Evolutionary conservation across 495 filamentous ascomycete genomes (phyloP).

Genomic region (Pseudomonodictys pantanalensis): DNA sequence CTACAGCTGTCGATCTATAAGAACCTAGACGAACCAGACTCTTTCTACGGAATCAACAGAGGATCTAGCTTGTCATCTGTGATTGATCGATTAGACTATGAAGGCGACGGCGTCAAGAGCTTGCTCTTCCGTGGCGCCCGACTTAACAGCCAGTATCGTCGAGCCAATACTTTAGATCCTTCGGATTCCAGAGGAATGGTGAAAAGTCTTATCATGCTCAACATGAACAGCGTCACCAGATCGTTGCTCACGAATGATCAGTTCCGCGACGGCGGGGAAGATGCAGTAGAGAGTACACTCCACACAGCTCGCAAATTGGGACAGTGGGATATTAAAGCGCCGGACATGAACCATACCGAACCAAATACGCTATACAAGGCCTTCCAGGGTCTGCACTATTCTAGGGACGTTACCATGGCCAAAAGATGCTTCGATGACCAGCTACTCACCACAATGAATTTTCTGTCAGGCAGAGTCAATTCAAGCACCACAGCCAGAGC

Average conservation of each 20-base stretch:
- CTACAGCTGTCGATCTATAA: conserved; percentile 78
- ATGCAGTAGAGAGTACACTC: conserved; percentile 65
- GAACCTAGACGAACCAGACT: conserved; percentile 90
- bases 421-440: conserved; percentile 57
- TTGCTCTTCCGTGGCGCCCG: conserved; percentile 89
- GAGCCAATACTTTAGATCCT: conserved; percentile 40
- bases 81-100: conserved; percentile 82
- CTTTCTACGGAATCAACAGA: conserved; percentile 91
- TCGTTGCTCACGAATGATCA: conserved; percentile 65
- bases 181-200: conserved; percentile 51
- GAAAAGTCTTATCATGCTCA: conserved; percentile 61
- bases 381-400: conserved; percentile 75
- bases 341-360: conserved; percentile 57
- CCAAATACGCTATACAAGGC: conserved; percentile 71
- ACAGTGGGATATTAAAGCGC: conserved; percentile 87
- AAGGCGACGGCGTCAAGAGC: conserved; percentile 81
- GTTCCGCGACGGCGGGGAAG: conserved; percentile 43
- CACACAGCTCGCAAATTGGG: conserved; percentile 81
- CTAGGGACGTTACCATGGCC: conserved; percentile 52
- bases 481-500: conserved; percentile 56
- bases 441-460: conserved; percentile 61
- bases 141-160: conserved; percentile 77
- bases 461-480: conserved; percentile 55
- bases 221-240: conserved; percentile 68
- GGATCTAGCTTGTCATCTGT: conserved; percentile 70